Base-by-base conservation (phyloP, 768 basidiomycete species). In the Tylopilus vinaceipallidus region DNA sequence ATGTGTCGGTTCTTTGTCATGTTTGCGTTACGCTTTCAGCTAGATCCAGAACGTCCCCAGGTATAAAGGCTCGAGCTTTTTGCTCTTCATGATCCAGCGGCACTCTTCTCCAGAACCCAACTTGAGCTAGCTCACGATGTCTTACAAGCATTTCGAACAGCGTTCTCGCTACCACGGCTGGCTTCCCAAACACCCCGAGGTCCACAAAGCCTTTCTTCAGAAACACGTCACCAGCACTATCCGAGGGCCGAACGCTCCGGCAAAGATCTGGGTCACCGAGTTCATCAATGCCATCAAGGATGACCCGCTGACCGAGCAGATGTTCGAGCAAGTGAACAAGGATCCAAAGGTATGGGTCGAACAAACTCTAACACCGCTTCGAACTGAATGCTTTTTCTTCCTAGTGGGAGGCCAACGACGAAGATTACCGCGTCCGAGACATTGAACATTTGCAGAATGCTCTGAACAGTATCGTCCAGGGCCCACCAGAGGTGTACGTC, bases 141-240 rank as follows among this genome's bases (percentile, higher is more conserved):
- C 35, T 45, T 14, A 42, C 20, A 32, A 24, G 22, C 39, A 34
- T 4, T 16, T 9, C 10, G n/a, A 27, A 19, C 35, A 29, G 22
- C 43, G 34, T 45, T 45, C 42, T 37, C 27, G 1, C 19, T 53
- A 50, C 16, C 39, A 50, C 6, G 52, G 52, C 20, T 50, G 43
- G 43, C 4, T 48, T 6, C 47, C 47, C 7, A 38, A n/a, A 26
- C 1, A 40, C 34, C 42, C 14, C 0, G 47, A 45, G 22, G 39
- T 53, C 19, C 42, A 41, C 34, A 29, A 11, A 19, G 22, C 27
- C 17, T 53, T 53, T 23, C 32, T 33, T 16, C 6, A 33, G 2
- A 33, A 9, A 16, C 32, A 33, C 16, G 9, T 33, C 32, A 16
- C 32, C 6, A 9, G 32, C 16, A 33, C 32, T 9, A 9, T 16